Conservation (phyloP, 768 basidiomycete genomes). For the Leccinum subtestaceum region DNA sequence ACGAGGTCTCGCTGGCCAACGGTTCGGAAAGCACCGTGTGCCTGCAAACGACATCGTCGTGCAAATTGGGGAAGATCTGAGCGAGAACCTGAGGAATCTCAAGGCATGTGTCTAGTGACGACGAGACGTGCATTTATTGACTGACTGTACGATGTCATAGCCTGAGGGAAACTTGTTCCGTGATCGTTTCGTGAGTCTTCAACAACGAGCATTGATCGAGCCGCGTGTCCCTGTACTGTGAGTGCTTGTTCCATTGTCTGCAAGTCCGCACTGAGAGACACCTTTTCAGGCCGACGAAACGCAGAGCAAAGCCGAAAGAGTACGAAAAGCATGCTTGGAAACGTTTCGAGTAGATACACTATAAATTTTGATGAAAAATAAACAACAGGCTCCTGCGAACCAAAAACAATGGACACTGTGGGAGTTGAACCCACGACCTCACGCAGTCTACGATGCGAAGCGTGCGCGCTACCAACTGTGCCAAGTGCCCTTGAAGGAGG, state of each 20-base stretch:
- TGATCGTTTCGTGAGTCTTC: conserved; percentile 84
- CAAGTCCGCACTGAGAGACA: background rate
- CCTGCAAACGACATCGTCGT: conserved; percentile 70
- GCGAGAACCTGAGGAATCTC: conserved; percentile 76
- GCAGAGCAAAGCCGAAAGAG: conserved; percentile 50
- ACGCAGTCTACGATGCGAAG: conserved; percentile 30
- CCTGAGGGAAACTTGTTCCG: conserved; percentile 93
- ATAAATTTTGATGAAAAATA: background rate
- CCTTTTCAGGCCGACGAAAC: conserved; percentile 24
- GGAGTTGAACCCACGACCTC: conserved; percentile 35
- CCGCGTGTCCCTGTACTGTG: conserved; percentile 80
- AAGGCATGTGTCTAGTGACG: conserved; percentile 53
- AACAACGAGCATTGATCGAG: conserved; percentile 84
- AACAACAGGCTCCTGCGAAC: too few species aligned
- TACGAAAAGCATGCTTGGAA: conserved; percentile 84
- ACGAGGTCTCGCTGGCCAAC: conserved; percentile 68
- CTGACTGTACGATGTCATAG: conserved; percentile 37
- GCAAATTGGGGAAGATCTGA: conserved; percentile 87
- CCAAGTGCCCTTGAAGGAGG: conserved; percentile 23
- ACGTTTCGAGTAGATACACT: conserved; percentile 47
- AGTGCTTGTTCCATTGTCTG: conserved; percentile 15
- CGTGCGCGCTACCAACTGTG: conserved; percentile 35
- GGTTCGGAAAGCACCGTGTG: conserved; percentile 78
- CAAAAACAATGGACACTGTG: conserved; percentile 30
- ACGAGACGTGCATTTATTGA: background rate